phyloP scores from a whole-genome alignment of 169 alveolate genomes.

The Plasmodium adleri region DNA sequence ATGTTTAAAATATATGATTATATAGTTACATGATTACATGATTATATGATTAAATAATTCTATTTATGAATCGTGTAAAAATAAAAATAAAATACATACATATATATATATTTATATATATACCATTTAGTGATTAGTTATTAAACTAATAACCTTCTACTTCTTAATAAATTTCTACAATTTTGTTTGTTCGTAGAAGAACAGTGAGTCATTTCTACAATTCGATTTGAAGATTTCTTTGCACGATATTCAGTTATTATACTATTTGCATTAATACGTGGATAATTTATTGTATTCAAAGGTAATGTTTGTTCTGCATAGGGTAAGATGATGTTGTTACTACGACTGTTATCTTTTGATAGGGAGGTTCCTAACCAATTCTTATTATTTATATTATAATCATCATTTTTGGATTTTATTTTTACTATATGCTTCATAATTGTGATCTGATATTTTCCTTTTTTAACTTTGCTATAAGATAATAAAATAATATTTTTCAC shows the following conservation, averaged over 20 bases:
- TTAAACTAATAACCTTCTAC: background rate
- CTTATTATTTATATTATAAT: too few species aligned
- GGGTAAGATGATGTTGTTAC: background rate
- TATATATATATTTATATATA: too few species aligned
- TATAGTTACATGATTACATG: too few species aligned
- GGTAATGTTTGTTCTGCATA: background rate
- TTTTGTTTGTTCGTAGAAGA: background rate
- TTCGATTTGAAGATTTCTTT: background rate
- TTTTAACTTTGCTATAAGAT: background rate
- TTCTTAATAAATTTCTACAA: slow-evolving; percentile 22
- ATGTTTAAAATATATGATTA: too few species aligned
- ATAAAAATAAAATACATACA: too few species aligned
- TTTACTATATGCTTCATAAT: background rate
- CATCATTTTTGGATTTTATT: too few species aligned
- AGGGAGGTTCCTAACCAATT: too few species aligned
- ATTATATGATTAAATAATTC: too few species aligned
- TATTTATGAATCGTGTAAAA: too few species aligned
- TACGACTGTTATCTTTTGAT: too few species aligned
- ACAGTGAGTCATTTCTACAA: background rate
- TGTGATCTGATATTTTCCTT: slow-evolving; percentile 15
- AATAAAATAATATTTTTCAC: slow-evolving; percentile 10
- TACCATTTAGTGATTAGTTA: too few species aligned
- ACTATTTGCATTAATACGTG: background rate
- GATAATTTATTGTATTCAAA: background rate
- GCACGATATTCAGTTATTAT: slow-evolving; percentile 12